Evolutionary conservation across 2,329 filamentous ascomycete genomes (phyloP).

Genomic region (Venturia aucupariae): DNA sequence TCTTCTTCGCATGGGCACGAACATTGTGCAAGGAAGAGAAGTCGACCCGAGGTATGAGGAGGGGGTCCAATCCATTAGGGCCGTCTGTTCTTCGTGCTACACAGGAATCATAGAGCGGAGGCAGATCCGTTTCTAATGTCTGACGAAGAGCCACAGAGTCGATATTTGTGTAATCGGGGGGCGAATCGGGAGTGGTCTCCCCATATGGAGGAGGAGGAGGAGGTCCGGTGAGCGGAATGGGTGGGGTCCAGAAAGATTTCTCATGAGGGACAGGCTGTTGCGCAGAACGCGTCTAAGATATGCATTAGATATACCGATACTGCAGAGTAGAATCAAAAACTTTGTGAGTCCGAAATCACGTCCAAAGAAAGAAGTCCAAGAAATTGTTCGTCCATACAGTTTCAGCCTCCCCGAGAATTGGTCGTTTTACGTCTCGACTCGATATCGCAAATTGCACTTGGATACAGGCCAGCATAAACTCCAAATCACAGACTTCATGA

Average conservation of each 20-base stretch:
- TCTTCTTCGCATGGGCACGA: conserved; percentile 45
- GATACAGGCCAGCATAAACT: conserved; percentile 11
- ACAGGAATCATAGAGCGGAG: conserved; percentile 7
- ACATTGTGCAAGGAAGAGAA: conserved; percentile 45
- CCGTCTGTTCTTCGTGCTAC: conserved; percentile 20
- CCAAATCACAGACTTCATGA: conserved; percentile 17
- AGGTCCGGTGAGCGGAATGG: not conserved
- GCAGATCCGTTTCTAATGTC: conserved; percentile 21
- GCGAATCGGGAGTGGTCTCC: conserved; percentile 33
- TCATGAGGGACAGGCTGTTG: not conserved
- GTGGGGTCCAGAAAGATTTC: not conserved
- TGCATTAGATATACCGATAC: not conserved
- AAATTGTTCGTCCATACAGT: not conserved
- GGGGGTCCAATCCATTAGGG: conserved; percentile 24
- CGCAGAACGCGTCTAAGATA: not conserved
- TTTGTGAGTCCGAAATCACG: not conserved
- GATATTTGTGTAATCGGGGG: conserved; percentile 37
- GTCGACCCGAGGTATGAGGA: conserved; percentile 41
- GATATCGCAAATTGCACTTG: conserved; percentile 4
- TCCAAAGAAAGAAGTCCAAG: not conserved
- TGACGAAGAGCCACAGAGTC: conserved; percentile 29
- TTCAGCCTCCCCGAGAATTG: not conserved
- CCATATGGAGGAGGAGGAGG: conserved; percentile 22
- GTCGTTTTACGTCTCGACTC: not conserved
- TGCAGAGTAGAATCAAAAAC: not conserved